Base-by-base conservation (phyloP, 2,329 filamentous ascomycete species). In the Davidsoniella neocaledoniae region DNA sequence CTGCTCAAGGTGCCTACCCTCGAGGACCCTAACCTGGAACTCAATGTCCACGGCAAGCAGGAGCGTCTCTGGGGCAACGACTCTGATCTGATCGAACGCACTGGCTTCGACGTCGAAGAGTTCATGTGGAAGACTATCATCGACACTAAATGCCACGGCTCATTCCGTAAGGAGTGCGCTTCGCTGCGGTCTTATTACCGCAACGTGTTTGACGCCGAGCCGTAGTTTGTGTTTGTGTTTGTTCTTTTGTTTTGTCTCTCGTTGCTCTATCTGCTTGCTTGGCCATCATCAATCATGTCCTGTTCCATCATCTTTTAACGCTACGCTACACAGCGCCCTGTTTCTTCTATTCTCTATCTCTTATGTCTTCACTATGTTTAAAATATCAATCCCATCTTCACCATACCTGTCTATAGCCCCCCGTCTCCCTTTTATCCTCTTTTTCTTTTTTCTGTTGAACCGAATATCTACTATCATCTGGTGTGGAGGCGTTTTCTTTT, bases 1-100 rank as follows among this genome's bases (percentile, higher is more conserved):
- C 56, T 64, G 26, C 54, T 54, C 12, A 55, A 54, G 12, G 50
- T 64, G 5, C 53, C 54, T 8, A 21, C 17, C 33, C 21, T 40
- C 37, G 40, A 51, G 29, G 49, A 51, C 17, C 49, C 39, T 4
- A 39, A 43, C n/a, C 37, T 51, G 26, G 19, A 39, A n/a, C 14
- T 33, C 10, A 46, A 51, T 36, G 25, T 3, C 19, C 17, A 26
- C 6, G 49, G 49, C 14, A 4, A 43, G 39, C 45, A 48, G 29
- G 44, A 47, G 43, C 46, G 49, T 7, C 26, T 51, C n/a, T 51
- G 49, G 49, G 45, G 44, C 14, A 33, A n/a, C 12, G 49, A 48
- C 29, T 9, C 16, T 14, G 49, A 51, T 33, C 37, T 48, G 17
- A 51, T 44, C 43, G 38, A 39, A 12, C 38, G 44, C 25, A 48